These are phyloP conservation scores for Tirmania nivea DNA, from an alignment of 495 filamentous ascomycete species.

Conservation along the genomic window DNA sequence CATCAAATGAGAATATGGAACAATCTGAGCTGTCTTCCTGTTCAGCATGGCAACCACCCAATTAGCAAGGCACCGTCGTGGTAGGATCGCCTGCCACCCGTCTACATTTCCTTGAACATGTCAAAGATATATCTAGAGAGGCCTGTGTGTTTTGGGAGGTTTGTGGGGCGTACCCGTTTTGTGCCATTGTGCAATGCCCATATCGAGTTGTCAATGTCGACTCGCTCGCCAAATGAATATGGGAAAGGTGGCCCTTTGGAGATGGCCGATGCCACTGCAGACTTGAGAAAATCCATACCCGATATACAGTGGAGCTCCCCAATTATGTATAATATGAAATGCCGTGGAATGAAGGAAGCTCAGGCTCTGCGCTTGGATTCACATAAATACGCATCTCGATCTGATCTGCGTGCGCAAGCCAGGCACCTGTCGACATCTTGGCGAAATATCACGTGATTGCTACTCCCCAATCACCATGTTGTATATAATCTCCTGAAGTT, in stretches of 20 bases:
- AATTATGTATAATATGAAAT: background rate
- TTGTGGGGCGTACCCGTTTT: slow-evolving; percentile 38
- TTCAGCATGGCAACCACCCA: background rate
- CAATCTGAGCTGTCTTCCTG: slow-evolving; percentile 85
- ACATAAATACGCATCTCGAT: background rate
- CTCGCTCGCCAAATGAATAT: slow-evolving; percentile 73
- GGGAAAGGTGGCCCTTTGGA: slow-evolving; percentile 83
- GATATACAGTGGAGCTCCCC: background rate
- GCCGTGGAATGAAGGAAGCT: too few relatives aligned
- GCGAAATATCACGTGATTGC: too few relatives aligned
- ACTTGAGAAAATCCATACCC: slow-evolving; percentile 89
- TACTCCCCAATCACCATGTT: too few relatives aligned
- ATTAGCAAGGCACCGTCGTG: too few relatives aligned
- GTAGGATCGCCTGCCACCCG: too few relatives aligned
- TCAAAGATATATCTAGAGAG: background rate
- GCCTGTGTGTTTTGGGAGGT: background rate
- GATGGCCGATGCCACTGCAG: slow-evolving; percentile 86
- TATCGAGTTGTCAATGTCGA: slow-evolving; percentile 71
- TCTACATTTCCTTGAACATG: too few relatives aligned
- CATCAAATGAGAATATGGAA: slow-evolving; percentile 90
- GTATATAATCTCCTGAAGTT: too few relatives aligned
- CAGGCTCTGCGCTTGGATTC: too few relatives aligned
- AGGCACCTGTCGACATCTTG: too few relatives aligned
- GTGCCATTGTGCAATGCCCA: slow-evolving; percentile 87
- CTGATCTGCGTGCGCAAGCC: too few relatives aligned